Conservation (phyloP, 306 rosid species). For the Acacia confusa region DNA sequence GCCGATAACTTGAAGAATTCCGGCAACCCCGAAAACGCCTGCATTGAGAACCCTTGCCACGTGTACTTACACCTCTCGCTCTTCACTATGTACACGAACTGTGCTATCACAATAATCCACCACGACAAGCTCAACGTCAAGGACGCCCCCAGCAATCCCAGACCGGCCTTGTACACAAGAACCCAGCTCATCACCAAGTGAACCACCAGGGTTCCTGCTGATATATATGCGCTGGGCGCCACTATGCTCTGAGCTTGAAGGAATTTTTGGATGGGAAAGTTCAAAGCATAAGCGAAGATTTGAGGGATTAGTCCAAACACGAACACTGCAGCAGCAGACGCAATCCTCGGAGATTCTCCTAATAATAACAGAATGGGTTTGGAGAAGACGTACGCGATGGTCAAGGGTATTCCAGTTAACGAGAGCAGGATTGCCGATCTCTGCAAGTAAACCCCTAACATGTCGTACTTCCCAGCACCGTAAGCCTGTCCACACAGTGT, state of each 20-base stretch:
- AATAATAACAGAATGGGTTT: conserved; percentile 47
- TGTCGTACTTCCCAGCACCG: conserved; percentile 58
- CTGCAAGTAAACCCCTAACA: conserved; percentile 72
- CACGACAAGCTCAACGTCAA: conserved; percentile 71
- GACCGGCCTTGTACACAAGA: conserved; percentile 53
- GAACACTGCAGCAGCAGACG: conserved; percentile 51
- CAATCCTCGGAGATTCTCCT: conserved; percentile 55
- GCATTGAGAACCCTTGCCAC: conserved; percentile 60
- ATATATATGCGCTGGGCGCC: conserved; percentile 68
- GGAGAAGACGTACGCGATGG: conserved; percentile 42
- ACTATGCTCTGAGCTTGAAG: conserved; percentile 82
- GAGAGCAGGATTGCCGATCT: conserved; percentile 61
- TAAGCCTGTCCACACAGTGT: conserved; percentile 84
- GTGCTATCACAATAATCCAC: conserved; percentile 73
- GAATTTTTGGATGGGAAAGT: conserved; percentile 80
- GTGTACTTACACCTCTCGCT: conserved; percentile 55
- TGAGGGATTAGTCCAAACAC: conserved; percentile 81
- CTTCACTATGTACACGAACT: conserved; percentile 60
- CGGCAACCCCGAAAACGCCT: conserved; percentile 51
- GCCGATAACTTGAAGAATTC: conserved; percentile 64
- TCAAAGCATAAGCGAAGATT: conserved; percentile 67
- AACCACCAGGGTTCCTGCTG: conserved; percentile 46
- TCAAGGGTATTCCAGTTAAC: conserved; percentile 18
- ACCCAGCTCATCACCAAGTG: conserved; percentile 63
- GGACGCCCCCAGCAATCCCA: conserved; percentile 71